These are phyloP conservation scores for Amylostereum areolatum DNA, from an alignment of 1,284 basidiomycete species.

Conservation along the genomic window DNA sequence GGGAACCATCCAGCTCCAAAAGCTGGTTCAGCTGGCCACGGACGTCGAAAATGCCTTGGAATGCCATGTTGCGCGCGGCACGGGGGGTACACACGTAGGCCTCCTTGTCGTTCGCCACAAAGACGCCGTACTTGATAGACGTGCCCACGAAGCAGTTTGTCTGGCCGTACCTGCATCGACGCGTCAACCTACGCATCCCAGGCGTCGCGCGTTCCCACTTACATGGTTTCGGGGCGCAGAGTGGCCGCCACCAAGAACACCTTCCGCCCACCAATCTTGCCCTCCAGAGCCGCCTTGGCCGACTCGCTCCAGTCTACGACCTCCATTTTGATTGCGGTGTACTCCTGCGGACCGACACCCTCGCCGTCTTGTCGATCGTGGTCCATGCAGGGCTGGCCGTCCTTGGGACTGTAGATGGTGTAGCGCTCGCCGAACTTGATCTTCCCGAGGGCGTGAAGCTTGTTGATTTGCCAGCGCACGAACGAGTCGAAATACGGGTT, in stretches of 20 bases:
- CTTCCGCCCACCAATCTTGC: conserved; percentile 71
- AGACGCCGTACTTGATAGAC: conserved; percentile 89
- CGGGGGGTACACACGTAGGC: conserved; percentile 89
- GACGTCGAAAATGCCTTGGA: conserved; percentile 77
- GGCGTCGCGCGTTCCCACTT: conserved; percentile 18
- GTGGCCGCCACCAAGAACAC: conserved; percentile 95
- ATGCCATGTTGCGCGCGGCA: conserved; percentile 96
- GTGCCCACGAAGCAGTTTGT: conserved; percentile 98
- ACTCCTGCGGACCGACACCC: conserved; percentile 93
- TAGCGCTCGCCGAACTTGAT: conserved; percentile 99
- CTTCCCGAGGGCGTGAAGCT: conserved; percentile 79
- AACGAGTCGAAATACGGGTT: conserved; percentile 99
- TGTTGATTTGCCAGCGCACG: conserved; percentile 98
- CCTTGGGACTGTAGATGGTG: conserved; percentile 99
- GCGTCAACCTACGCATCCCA: neutral
- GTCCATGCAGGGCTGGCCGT: conserved; percentile 99
- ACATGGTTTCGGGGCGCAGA: conserved; percentile 97
- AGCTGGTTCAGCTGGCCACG: conserved; percentile 73
- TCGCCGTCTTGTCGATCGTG: conserved; percentile 97
- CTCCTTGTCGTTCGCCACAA: conserved; percentile 80
- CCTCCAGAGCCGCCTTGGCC: conserved; percentile 57
- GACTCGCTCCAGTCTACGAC: conserved; percentile 77
- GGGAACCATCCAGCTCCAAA: conserved; percentile 70
- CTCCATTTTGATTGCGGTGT: conserved; percentile 94
- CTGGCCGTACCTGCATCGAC: conserved; percentile 78